Evolutionary conservation across 495 filamentous ascomycete genomes (phyloP), one percentile per base, ranked within the genome.

Genomic region (Neurospora sp.): DNA sequence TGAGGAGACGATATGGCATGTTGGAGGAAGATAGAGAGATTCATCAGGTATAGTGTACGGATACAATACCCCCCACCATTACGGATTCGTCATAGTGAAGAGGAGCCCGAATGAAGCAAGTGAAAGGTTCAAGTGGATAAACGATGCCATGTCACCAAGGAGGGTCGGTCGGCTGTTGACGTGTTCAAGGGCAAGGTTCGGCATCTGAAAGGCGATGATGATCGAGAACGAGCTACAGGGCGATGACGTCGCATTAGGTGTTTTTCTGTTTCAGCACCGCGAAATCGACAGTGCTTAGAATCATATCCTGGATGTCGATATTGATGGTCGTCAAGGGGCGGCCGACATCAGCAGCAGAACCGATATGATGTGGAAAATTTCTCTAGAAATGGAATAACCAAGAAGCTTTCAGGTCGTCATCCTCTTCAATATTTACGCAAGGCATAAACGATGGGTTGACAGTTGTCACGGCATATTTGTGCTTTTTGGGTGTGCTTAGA

Each of bases 1-100:
- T 84, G 80, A 82, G 69, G 73, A 41, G 40, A 18, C 8, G 65
- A 12, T 12, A 18, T 7, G 46, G 22, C 5, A 65, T 59, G 37
- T 40, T 44, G 20, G 35, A 42, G 41, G 41, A 39, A 68, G 65
- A 72, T 59, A 59, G 70, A 35, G 53, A 18, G 53, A 18, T 65
- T 35, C 31, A 27, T 27, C 20, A 65, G 7, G 53, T 65, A 65
- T 65, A 35, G 27, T 65, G 53, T 65, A 65, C 22, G 53, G 53
- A 65, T 65, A 65, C 53, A 65, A 65, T 65, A 65, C 53, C 53
- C 53, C 53, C 27, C 48, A 65, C 53, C 27, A 65, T 65, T 65
- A 31, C 53, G 53, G 12, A 18, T 35, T 35, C 12, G 53, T 65
- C 27, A 65, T 35, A 35, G 53, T 61, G 53, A 61, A 35, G 53